A percentile compares a stretch with the other conserved stretches of the same genome.
These are phyloP conservation scores for Penicillium daleae DNA, from an alignment of 495 filamentous ascomycete genomes.

Conservation along the genomic window DNA sequence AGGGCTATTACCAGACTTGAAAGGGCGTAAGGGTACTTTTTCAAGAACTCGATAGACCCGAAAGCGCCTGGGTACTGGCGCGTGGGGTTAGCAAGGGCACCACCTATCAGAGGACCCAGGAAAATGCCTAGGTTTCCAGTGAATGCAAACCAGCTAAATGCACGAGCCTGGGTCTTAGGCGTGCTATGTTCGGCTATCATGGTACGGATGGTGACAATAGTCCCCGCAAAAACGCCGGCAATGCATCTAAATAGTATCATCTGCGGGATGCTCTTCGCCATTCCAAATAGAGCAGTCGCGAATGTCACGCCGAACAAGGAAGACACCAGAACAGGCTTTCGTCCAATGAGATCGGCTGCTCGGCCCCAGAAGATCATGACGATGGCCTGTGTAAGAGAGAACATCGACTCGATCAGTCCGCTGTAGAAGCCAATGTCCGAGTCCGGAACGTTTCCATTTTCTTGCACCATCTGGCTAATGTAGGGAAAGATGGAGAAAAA, in stretches of 20 bases:
- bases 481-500: slow-evolving; percentile 79
- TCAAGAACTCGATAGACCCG: slow-evolving; percentile 56
- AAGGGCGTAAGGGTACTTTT: slow-evolving; percentile 66
- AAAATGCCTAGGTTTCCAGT: slow-evolving; percentile 70
- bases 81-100: slow-evolving; percentile 62
- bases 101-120: slow-evolving; percentile 65
- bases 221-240: slow-evolving; percentile 72
- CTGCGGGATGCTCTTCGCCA: slow-evolving; percentile 61
- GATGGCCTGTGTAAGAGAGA: slow-evolving; percentile 68
- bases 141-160: slow-evolving; percentile 78
- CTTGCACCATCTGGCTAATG: slow-evolving; percentile 69
- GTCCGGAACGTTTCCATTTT: slow-evolving; percentile 57
- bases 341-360: slow-evolving; percentile 65
- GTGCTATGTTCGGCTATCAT: slow-evolving; percentile 75
- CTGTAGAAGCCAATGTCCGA: slow-evolving; percentile 71
- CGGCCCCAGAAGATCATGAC: slow-evolving; percentile 65
- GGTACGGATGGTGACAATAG: slow-evolving; percentile 68
- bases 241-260: slow-evolving; percentile 69
- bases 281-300: slow-evolving; percentile 63
- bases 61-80: slow-evolving; percentile 60
- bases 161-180: slow-evolving; percentile 63
- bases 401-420: slow-evolving; percentile 73
- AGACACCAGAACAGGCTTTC: slow-evolving; percentile 69
- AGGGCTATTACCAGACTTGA: slow-evolving; percentile 56
- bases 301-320: slow-evolving; percentile 62